Base-by-base conservation (phyloP, 352 stramenopile genomes). In the Phytophthora tubulina region DNA sequence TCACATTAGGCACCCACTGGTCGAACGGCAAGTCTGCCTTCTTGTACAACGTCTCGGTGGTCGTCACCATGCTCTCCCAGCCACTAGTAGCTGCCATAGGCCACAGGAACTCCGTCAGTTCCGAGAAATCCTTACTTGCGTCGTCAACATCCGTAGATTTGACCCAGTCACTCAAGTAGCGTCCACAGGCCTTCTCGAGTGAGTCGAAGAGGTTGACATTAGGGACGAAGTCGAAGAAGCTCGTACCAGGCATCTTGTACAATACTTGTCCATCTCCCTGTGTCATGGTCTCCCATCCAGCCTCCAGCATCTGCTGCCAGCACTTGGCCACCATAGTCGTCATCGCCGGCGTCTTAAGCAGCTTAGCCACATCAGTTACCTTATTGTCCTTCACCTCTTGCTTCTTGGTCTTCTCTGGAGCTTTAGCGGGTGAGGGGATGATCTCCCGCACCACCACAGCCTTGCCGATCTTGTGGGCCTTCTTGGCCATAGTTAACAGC, bases 201-300 rank as follows among this genome's bases (percentile, higher is more conserved):
- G 79, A 80, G 54, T 94, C 83, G 27, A 95, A 94, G n/a, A 96
- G 78, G 32, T 85, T 95, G 50, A 89, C 78, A 51, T 93, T 91
- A 6, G 88, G 88, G 3, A 77, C 63, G 38, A 94, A 86, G 35
- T 91, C 78, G 31, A 89, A 85, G 63, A 95, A 96, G 54, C 70
- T 79, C 2, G 82, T 79, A 41, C 75, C 83, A 1, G 89, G 88
- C 76, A 90, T 91, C 35, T 82, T 88, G 76, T 90, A 94, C n/a
- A 91, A 57, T 48, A 85, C 64, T 21, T 78, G 49, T 10, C 86
- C 84, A 52, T 90, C 61, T 6, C 61, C 71, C 52, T 90, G 84
- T 15, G 57, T 80, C 63, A 95, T 84, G 6, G 75, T 85, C 50
- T 88, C 75, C 88, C 88, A 95, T 4, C 84, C 88, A 5, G 48